These are phyloP conservation scores for Aphanomyces invadans DNA, from an alignment of 352 stramenopile species.

Conservation along the genomic window DNA sequence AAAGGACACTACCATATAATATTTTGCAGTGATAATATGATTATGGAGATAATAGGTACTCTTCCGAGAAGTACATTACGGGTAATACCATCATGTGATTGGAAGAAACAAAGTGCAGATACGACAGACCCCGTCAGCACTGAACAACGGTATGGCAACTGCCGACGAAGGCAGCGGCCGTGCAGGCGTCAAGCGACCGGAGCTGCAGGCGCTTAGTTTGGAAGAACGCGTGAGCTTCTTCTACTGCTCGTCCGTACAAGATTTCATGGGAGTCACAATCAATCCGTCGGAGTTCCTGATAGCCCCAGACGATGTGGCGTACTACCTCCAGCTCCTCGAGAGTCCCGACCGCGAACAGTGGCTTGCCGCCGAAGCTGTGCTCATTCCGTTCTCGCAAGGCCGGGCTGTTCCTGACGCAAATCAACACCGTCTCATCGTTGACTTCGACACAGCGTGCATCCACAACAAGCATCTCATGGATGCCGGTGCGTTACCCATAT, in stretches of 20 bases:
- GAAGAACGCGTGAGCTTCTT: constrained; percentile 18
- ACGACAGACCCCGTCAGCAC: neutral
- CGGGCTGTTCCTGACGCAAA: constrained; percentile 6
- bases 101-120: neutral
- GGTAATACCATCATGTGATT: neutral
- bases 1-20: neutral
- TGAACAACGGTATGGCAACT: neutral
- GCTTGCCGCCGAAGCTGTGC: neutral
- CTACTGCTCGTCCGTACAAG: constrained; percentile 20
- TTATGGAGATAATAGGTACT: neutral
- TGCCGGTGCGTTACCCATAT: constrained; percentile 57
- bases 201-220: constrained; percentile 18
- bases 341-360: constrained; percentile 14
- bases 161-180: neutral
- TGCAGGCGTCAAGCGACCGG: neutral
- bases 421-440: neutral
- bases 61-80: neutral
- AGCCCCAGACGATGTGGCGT: constrained; percentile 12
- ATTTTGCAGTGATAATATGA: neutral
- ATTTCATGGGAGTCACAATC: constrained; percentile 8
- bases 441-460: constrained; percentile 40
- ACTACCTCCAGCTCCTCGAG: constrained; percentile 18
- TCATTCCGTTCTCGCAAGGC: constrained; percentile 23
- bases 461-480: constrained; percentile 73
- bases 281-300: constrained; percentile 15